phyloP scores from a whole-genome alignment of 441 rosid genomes.

The Erysimum cheiri region DNA sequence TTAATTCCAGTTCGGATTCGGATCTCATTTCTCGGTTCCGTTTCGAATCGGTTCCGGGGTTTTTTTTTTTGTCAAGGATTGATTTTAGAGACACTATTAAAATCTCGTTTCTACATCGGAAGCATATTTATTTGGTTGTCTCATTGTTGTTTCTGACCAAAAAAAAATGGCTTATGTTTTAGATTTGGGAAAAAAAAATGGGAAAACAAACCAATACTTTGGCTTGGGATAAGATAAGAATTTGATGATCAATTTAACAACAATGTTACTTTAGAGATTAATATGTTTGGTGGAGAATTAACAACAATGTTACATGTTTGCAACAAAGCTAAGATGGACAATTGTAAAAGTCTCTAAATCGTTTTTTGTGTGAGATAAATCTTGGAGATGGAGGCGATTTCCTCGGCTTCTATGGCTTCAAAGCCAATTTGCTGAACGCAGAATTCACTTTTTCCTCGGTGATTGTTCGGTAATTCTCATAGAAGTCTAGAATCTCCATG shows the following conservation, averaged over 20 bases:
- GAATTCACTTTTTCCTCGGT: constrained; percentile 61
- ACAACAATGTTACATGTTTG: constrained; percentile 29
- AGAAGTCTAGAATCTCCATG: constrained; percentile 86
- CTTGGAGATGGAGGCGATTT: neutral
- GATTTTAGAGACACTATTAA: too few species aligned
- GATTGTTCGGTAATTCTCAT: constrained; percentile 63
- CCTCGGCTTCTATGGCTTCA: constrained; percentile 45
- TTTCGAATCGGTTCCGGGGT: too few species aligned
- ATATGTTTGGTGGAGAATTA: neutral
- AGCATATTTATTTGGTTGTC: too few species aligned
- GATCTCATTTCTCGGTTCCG: too few species aligned
- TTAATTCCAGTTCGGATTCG: too few species aligned
- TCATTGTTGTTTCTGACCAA: too few species aligned
- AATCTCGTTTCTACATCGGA: too few species aligned
- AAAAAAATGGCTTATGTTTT: too few species aligned
- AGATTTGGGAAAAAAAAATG: too few species aligned
- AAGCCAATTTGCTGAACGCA: constrained; percentile 68
- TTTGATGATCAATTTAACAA: neutral
- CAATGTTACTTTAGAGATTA: neutral
- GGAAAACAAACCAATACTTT: too few species aligned
- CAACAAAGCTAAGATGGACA: constrained; percentile 26
- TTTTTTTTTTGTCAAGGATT: too few species aligned
- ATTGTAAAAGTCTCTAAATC: constrained; percentile 9
- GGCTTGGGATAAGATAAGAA: too few species aligned
- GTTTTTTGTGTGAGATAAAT: constrained; percentile 13